A percentile compares a stretch with the other conserved stretches of the same genome.
These are phyloP conservation scores for Gautieria morchelliformis DNA, from an alignment of 768 basidiomycete species.

Conservation along the genomic window DNA sequence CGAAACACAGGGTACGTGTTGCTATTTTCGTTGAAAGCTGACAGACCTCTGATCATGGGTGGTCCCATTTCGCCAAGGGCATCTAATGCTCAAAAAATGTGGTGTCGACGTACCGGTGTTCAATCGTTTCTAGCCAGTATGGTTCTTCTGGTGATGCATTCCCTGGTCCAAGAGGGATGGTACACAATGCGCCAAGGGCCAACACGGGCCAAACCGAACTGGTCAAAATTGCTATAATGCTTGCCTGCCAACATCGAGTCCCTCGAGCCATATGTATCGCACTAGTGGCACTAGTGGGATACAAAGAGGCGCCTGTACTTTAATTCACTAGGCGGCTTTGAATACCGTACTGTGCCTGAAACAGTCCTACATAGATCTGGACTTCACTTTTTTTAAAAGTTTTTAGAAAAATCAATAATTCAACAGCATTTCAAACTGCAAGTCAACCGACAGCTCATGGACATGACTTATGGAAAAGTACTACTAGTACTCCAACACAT, in stretches of 20 bases:
- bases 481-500: too few relatives aligned
- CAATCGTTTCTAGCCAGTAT: constrained; percentile 14
- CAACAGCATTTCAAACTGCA: too few relatives aligned
- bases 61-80: neutral
- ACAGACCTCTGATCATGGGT: constrained; percentile 12
- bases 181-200: constrained; percentile 6
- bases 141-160: constrained; percentile 8
- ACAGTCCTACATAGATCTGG: too few relatives aligned
- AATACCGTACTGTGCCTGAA: too few relatives aligned
- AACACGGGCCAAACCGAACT: neutral
- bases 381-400: too few relatives aligned
- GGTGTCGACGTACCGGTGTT: constrained; percentile 5
- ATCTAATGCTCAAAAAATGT: neutral
- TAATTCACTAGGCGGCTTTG: too few relatives aligned
- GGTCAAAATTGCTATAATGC: neutral
- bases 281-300: too few relatives aligned
- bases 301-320: too few relatives aligned
- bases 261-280: neutral
- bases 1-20: constrained; percentile 14
- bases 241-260: neutral
- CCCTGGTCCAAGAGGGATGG: constrained; percentile 5
- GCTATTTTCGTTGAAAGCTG: constrained; percentile 13
- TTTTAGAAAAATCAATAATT: too few relatives aligned
- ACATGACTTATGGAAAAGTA: too few relatives aligned
- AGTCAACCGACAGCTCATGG: too few relatives aligned